These are phyloP conservation scores for Colletotrichum simmondsii DNA, from an alignment of 2,329 filamentous ascomycete genomes.

Conservation along the genomic window DNA sequence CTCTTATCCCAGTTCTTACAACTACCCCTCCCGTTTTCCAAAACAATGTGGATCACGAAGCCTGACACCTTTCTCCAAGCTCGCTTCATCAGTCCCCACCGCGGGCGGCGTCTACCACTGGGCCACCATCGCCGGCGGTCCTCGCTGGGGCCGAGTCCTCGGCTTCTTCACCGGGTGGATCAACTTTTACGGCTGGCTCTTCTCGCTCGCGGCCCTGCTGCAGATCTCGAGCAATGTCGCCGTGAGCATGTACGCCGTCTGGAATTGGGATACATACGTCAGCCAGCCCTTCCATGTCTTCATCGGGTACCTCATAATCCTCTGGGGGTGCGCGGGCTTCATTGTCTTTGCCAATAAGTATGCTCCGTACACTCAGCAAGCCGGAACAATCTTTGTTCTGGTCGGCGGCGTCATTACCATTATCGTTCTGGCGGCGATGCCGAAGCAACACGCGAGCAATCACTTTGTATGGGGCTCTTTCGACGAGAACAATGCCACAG, in stretches of 20 bases:
- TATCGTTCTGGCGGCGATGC: conserved; percentile 64
- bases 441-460: conserved; percentile 59
- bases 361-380: conserved; percentile 61
- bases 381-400: conserved; percentile 66
- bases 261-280: conserved; percentile 62
- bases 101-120: conserved; percentile 71
- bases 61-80: conserved; percentile 47
- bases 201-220: conserved; percentile 68
- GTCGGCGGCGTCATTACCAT: conserved; percentile 63
- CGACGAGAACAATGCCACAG: conserved; percentile 59
- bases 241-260: conserved; percentile 70
- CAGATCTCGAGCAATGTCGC: conserved; percentile 69
- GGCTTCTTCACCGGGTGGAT: conserved; percentile 60
- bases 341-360: conserved; percentile 68
- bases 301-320: conserved; percentile 65
- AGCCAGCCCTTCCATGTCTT: conserved; percentile 69
- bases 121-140: conserved; percentile 68
- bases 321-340: conserved; percentile 62
- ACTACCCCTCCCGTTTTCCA: neutral
- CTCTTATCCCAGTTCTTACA: neutral
- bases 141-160: conserved; percentile 62
- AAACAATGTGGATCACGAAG: neutral
- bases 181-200: conserved; percentile 71
- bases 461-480: conserved; percentile 65
- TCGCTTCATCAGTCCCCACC: conserved; percentile 71